Conservation (phyloP, 2,329 filamentous ascomycete genomes). For the Purpureocillium lavendulum region DNA sequence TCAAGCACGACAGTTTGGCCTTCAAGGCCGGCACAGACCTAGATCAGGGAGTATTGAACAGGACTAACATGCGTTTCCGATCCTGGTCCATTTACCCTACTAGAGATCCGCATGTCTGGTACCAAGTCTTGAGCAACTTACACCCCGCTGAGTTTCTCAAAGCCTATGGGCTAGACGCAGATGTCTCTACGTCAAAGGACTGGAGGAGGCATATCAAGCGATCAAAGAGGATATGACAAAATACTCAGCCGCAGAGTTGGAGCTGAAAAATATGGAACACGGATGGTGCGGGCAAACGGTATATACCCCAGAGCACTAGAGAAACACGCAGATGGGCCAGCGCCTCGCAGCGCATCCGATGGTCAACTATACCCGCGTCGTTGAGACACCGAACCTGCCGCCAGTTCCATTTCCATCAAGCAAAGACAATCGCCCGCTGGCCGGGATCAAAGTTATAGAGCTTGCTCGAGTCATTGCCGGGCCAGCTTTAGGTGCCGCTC, state of each 20-base stretch:
- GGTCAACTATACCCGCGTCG: too few relatives aligned
- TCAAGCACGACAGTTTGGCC: background rate
- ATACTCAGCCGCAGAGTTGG: slow-evolving; percentile 10
- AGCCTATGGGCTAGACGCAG: slow-evolving; percentile 31
- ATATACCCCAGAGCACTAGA: too few relatives aligned
- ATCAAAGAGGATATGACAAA: slow-evolving; percentile 12
- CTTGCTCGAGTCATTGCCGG: too few relatives aligned
- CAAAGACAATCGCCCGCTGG: too few relatives aligned
- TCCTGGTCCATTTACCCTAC: slow-evolving; percentile 39
- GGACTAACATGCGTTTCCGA: slow-evolving; percentile 24
- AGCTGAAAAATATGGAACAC: slow-evolving; percentile 13
- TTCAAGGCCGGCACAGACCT: slow-evolving; percentile 1
- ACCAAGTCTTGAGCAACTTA: slow-evolving; percentile 39
- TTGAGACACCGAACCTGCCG: too few relatives aligned
- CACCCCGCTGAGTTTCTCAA: slow-evolving; percentile 30
- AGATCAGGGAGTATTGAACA: background rate
- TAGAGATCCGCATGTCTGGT: slow-evolving; percentile 33
- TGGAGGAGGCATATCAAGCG: slow-evolving; percentile 13
- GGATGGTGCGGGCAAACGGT: too few relatives aligned
- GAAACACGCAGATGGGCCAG: too few relatives aligned
- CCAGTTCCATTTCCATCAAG: too few relatives aligned
- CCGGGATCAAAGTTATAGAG: too few relatives aligned
- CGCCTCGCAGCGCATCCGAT: too few relatives aligned
- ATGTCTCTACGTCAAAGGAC: slow-evolving; percentile 10
- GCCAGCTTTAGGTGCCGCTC: too few relatives aligned